These are phyloP conservation scores for Hypoxylon sp. DNA, from an alignment of 2,329 filamentous ascomycete species.

Conservation along the genomic window DNA sequence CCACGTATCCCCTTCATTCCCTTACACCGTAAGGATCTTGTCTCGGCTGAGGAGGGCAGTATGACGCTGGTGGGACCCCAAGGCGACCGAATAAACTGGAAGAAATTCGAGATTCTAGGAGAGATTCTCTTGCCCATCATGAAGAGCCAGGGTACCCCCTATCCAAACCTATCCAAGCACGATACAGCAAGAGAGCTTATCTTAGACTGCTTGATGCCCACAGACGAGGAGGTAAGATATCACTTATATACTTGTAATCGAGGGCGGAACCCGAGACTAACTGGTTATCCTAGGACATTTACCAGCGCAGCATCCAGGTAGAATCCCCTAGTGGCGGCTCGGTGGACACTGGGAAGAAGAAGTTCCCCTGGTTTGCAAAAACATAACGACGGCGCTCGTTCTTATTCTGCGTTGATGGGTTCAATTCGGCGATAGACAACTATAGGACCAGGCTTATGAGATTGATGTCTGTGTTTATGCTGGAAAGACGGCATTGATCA, in stretches of 20 bases:
- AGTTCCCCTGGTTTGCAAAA: slow-evolving; percentile 75
- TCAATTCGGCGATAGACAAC: slow-evolving; percentile 9
- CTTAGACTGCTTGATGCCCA: slow-evolving; percentile 82
- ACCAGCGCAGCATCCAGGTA: slow-evolving; percentile 71
- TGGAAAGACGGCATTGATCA: slow-evolving; percentile 13
- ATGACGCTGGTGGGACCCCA: slow-evolving; percentile 84
- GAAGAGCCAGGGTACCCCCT: slow-evolving; percentile 88
- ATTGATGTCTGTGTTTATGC: slow-evolving; percentile 23
- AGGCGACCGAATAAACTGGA: slow-evolving; percentile 90
- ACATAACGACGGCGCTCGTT: slow-evolving; percentile 31
- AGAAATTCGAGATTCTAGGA: slow-evolving; percentile 96
- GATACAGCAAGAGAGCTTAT: slow-evolving; percentile 80
- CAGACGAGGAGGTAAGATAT: slow-evolving; percentile 84
- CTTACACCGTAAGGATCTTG: slow-evolving; percentile 87
- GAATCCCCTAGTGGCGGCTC: slow-evolving; percentile 63
- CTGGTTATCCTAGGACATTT: slow-evolving; percentile 65
- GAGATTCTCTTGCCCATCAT: slow-evolving; percentile 92
- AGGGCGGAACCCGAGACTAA: slow-evolving; percentile 34
- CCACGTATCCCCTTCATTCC: slow-evolving; percentile 95
- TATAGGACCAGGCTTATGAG: slow-evolving; percentile 18
- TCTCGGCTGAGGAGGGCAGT: slow-evolving; percentile 92
- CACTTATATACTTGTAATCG: neutral
- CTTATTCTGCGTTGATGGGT: slow-evolving; percentile 16
- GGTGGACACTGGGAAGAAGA: slow-evolving; percentile 69
- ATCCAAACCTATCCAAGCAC: slow-evolving; percentile 76